A percentile compares a stretch with the other conserved stretches of the same genome.
phyloP scores from a whole-genome alignment of 2,329 filamentous ascomycete genomes.

The Colletotrichum sp. region DNA sequence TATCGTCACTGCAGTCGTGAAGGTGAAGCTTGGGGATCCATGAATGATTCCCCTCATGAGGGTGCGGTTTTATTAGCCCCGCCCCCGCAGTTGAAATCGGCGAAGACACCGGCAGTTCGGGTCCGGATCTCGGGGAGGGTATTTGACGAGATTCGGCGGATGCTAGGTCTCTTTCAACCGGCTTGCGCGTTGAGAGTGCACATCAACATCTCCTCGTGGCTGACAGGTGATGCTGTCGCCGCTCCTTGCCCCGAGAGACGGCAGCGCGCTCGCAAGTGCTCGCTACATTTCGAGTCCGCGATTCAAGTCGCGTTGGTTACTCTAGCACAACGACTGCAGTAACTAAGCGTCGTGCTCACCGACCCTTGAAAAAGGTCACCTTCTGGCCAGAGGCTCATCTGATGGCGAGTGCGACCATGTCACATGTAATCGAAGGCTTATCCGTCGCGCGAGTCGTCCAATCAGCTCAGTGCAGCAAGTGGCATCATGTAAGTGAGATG shows the following conservation, averaged over 20 bases:
- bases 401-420: background rate
- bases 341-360: background rate
- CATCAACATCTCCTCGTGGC: background rate
- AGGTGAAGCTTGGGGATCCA: background rate
- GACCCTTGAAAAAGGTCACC: background rate
- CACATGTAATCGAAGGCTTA: background rate
- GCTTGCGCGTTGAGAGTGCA: background rate
- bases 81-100: constrained; percentile 10
- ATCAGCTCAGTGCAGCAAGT: background rate
- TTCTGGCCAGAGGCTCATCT: background rate
- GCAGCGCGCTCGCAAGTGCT: background rate
- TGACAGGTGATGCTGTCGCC: background rate
- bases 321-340: background rate
- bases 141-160: background rate
- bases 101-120: constrained; percentile 14
- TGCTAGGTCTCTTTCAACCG: background rate
- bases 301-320: background rate
- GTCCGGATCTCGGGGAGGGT: background rate
- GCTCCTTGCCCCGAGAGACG: background rate
- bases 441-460: background rate
- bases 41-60: background rate
- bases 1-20: background rate
- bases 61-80: background rate
- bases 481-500: background rate
- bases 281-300: background rate